A percentile compares a stretch with the other conserved stretches of the same genome.
phyloP scores from a whole-genome alignment of 805 yeast species.

The Wickerhamiella nectarea region DNA sequence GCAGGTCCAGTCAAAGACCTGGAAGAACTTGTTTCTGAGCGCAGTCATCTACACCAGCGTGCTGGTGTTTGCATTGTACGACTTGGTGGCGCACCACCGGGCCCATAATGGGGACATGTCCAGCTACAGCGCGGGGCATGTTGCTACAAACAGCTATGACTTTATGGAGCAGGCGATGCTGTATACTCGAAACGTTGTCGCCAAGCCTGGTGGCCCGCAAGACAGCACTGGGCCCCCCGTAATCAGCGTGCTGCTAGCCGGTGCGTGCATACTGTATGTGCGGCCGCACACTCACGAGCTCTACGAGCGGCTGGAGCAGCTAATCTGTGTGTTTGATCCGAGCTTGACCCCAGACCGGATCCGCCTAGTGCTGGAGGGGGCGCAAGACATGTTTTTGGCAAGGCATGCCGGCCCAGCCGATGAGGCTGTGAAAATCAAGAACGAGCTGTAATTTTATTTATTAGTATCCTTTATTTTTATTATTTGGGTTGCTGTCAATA shows the following conservation, averaged over 20 bases:
- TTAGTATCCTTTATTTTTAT: not conserved
- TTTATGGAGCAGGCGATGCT: slow-evolving; percentile 20
- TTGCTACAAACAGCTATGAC: slow-evolving; percentile 14
- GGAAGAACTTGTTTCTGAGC: slow-evolving; percentile 19
- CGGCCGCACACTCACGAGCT: slow-evolving; percentile 15
- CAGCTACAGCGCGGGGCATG: slow-evolving; percentile 1
- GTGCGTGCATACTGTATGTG: slow-evolving; percentile 17
- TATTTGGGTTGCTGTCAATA: not conserved
- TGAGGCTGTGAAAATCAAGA: no score
- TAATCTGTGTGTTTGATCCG: slow-evolving; percentile 17
- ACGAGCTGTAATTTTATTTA: not conserved
- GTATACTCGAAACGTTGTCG: slow-evolving; percentile 15
- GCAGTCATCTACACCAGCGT: slow-evolving; percentile 21
- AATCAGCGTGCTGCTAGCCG: slow-evolving; percentile 13
- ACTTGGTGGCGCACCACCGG: slow-evolving; percentile 12
- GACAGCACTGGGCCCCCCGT: slow-evolving; percentile 7
- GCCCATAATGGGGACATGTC: slow-evolving; percentile 1
- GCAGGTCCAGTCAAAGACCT: slow-evolving; percentile 14
- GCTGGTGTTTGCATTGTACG: slow-evolving; percentile 22
- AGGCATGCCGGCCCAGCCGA: slow-evolving; percentile 7
- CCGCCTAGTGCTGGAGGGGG: slow-evolving; percentile 11
- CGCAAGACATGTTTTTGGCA: slow-evolving; percentile 9
- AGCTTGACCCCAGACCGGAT: slow-evolving; percentile 11
- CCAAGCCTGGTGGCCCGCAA: not conserved
- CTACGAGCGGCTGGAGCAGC: slow-evolving; percentile 14